phyloP scores from a whole-genome alignment of 805 yeast genomes.

The Geotrichum ghanense region DNA sequence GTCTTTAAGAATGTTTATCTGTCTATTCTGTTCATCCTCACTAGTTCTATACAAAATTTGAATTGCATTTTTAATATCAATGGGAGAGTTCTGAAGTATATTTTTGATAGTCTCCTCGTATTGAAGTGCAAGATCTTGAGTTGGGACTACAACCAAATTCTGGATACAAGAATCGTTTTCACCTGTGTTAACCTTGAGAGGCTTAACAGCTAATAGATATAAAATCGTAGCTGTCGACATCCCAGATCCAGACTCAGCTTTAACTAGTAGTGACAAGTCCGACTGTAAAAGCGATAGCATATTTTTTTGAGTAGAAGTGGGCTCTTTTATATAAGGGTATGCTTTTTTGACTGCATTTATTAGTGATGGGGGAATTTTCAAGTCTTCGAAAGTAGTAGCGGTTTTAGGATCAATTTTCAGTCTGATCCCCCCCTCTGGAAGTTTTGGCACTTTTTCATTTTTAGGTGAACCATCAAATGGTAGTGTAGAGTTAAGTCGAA shows the following conservation, averaged over 20 bases:
- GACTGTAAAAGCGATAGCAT: constrained; percentile 20
- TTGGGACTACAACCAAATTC: constrained; percentile 26
- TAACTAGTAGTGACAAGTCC: constrained; percentile 20
- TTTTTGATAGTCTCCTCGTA: constrained; percentile 13
- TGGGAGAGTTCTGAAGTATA: constrained; percentile 3
- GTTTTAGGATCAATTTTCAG: constrained; percentile 18
- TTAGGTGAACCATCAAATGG: too few species aligned
- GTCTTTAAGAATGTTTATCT: constrained; percentile 13
- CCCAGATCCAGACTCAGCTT: constrained; percentile 25
- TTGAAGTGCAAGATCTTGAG: constrained; percentile 24
- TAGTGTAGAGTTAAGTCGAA: too few species aligned
- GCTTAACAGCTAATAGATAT: constrained; percentile 14
- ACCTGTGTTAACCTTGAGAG: constrained; percentile 4
- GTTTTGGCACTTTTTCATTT: too few species aligned
- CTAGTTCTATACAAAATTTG: constrained; percentile 22
- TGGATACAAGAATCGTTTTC: constrained; percentile 9
- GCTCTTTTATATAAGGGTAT: constrained; percentile 10
- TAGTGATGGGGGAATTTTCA: constrained; percentile 10
- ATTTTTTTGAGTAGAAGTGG: constrained; percentile 21
- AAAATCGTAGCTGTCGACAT: constrained; percentile 24
- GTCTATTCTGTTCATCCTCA: constrained; percentile 15
- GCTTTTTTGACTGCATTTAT: constrained; percentile 5
- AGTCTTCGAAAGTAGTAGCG: constrained; percentile 15
- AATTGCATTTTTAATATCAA: constrained; percentile 9
- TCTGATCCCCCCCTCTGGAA: background rate